Base-by-base conservation (phyloP, 306 rosid species). In the Corylus avellana region DNA sequence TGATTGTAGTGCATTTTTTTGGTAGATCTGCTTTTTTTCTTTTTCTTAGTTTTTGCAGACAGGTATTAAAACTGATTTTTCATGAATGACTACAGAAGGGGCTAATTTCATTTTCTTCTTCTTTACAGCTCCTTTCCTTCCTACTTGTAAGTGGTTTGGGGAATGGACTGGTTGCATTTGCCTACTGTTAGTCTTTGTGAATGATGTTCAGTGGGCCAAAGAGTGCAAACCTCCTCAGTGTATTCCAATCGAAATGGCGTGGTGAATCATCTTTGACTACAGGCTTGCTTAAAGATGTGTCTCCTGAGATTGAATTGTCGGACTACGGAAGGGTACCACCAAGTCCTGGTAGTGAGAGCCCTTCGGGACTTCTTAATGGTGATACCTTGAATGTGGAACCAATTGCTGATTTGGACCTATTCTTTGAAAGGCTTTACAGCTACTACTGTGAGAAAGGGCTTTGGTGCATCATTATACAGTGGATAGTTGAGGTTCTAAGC, bases 391-490 rank as follows among this genome's bases (percentile, higher is more conserved):
- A 87, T 82, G 91, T 81, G 7, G 90, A 93, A 85, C 97, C 92
- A 27, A 93, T 95, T 84, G 85, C 96, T 22, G 99, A 95, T 83
- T 84, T 95, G 88, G 99, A 95, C 85, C 90, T 95, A 58, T 95
- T 95, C 90, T 95, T 93, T 37, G 97, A 95, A 90, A 90, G 96
- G 81, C 85, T 95, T 78, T 95, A 95, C 82, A 78, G 86, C 84
- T 95, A 95, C 89, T 95, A 88, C 75, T 88, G 97, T 77, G 96
- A 91, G 79, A 93, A 93, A 86, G 99, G 99, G 80, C 96, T 95
- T 47, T 89, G 99, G 97, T 93, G 96, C 75, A 91, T 95, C 75
- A 84, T 95, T 67, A 81, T 81, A 83, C 93, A 93, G 85, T 93
- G 99, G 99, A 87, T 93, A 75, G 93, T 90, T 73, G 99, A 95